Percentiles rank a stretch among this genome's conserved stretches.
Evolutionary conservation across 148 eudicot genomes (phyloP).

Genomic region (Tetragonia tetragonoides): DNA sequence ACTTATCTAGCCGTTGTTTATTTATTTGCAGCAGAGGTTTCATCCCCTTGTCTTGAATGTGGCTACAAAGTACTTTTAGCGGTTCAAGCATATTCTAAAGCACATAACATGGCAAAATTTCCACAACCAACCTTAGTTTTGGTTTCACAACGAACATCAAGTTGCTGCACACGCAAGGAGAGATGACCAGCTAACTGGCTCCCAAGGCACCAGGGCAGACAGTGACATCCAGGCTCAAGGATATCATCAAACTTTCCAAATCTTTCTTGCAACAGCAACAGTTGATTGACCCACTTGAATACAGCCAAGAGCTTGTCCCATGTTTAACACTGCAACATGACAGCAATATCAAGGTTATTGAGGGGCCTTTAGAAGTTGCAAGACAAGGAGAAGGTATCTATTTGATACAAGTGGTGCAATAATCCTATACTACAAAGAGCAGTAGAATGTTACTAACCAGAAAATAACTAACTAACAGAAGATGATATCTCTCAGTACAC

Average conservation of each 20-base stretch:
- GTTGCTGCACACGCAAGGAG: conserved; percentile 63
- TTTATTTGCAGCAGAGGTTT: not conserved
- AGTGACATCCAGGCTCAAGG: conserved; percentile 72
- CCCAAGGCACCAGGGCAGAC: conserved; percentile 67
- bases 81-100: not conserved
- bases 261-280: conserved; percentile 50
- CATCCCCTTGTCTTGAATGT: not conserved
- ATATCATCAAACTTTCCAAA: conserved; percentile 60
- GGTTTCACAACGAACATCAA: conserved; percentile 73
- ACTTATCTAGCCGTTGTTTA: not conserved
- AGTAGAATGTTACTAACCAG: not conserved
- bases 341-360: conserved; percentile 14
- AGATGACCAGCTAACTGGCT: conserved; percentile 57
- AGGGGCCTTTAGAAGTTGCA: not conserved
- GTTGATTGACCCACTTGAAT: conserved; percentile 71
- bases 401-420: not conserved
- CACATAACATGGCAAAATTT: conserved; percentile 20
- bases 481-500: not conserved
- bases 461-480: not conserved
- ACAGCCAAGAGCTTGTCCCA: conserved; percentile 69
- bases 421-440: not conserved
- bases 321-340: conserved; percentile 33
- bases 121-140: conserved; percentile 39
- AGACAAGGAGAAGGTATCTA: not conserved
- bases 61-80: too few species aligned